Base-by-base conservation (phyloP, 2,329 filamentous ascomycete species). In the Metarhizium guizhouense region DNA sequence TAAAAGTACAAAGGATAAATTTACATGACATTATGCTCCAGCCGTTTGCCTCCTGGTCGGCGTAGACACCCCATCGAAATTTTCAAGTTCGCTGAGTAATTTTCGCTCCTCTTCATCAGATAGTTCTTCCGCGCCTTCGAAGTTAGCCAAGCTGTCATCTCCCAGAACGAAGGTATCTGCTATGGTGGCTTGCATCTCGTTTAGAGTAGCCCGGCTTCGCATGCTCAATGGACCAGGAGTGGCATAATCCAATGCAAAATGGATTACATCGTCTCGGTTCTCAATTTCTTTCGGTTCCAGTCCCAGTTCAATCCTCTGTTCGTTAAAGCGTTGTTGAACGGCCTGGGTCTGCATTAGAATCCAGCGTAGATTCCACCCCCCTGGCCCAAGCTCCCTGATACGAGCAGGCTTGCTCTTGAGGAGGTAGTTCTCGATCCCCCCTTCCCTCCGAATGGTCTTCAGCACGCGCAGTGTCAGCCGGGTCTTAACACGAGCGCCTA, bases 311-410 rank as follows among this genome's bases (percentile, higher is more conserved):
- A 76, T 73, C 58, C 90, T 77, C 74, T 96, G 79, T 52, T 73
- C 68, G 47, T 80, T 79, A 66, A 91, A 88, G 61, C 81, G 76
- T 61, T 80, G 79, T 68, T 85, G 83, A 52, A 95, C 80, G 20
- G 74, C 73, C 1, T 66, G 65, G 4, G 85, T 91, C 74, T 93
- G 89, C 86, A 96, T 90, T 58, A 99, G 77, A 59, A 88, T 82
- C 88, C 91, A 96, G 61, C 94, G 79, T 65, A 99, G 74, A 63
- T 86, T 83, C 94, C 94, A 99, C 6, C 94, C 94, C 61, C 87
- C 87, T 53, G 93, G 84, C 5, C 94, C 94, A 56, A 99, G 77
- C 71, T 96, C 90, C 75, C 86, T 88, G 67, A 97, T 80, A 60
- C 94, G 82, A 45, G 78, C 80, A 16, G 86, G 76, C 73, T 90